These are phyloP conservation scores for Nematocida major DNA, from an alignment of 371 early-diverging fungal species.

Conservation along the genomic window DNA sequence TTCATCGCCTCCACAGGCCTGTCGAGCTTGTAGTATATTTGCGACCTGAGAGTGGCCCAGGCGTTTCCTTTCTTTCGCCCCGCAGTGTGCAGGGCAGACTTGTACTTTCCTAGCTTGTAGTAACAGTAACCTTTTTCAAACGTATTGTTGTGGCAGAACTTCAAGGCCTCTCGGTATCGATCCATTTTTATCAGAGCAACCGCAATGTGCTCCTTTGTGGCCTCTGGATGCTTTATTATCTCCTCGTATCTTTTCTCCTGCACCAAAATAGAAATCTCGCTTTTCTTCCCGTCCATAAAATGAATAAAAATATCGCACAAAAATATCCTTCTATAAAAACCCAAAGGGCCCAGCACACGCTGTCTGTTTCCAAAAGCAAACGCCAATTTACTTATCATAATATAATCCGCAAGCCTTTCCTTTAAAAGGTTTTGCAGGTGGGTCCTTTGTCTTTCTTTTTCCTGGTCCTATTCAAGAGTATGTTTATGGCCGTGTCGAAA, in stretches of 20 bases:
- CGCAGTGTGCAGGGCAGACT: constrained; percentile 14
- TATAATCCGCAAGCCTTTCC: not conserved
- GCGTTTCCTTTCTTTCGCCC: constrained; percentile 10
- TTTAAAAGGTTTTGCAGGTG: not conserved
- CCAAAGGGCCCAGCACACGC: not conserved
- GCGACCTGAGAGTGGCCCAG: constrained; percentile 31
- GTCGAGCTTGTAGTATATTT: constrained; percentile 25
- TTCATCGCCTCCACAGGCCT: not conserved
- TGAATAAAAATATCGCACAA: not conserved
- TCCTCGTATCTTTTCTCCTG: constrained; percentile 3
- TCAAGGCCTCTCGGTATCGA: constrained; percentile 12
- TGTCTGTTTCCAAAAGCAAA: constrained; percentile 12
- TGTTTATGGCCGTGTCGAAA: constrained; percentile 82
- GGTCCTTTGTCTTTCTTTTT: constrained; percentile 47
- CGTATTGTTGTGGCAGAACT: constrained; percentile 5
- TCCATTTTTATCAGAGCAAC: constrained; percentile 20
- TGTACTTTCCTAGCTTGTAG: constrained; percentile 40
- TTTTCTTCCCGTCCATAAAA: not conserved
- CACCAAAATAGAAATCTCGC: not conserved
- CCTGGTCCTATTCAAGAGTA: constrained; percentile 30
- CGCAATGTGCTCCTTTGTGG: constrained; percentile 6
- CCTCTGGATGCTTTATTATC: constrained; percentile 17
- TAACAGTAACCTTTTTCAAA: constrained; percentile 44
- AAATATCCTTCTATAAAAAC: not conserved
- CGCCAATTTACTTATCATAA: constrained; percentile 29